A percentile compares a stretch with the other conserved stretches of the same genome.
Evolutionary conservation across 805 yeast species (phyloP).

Genomic region (Cyberlindnera maclurae): DNA sequence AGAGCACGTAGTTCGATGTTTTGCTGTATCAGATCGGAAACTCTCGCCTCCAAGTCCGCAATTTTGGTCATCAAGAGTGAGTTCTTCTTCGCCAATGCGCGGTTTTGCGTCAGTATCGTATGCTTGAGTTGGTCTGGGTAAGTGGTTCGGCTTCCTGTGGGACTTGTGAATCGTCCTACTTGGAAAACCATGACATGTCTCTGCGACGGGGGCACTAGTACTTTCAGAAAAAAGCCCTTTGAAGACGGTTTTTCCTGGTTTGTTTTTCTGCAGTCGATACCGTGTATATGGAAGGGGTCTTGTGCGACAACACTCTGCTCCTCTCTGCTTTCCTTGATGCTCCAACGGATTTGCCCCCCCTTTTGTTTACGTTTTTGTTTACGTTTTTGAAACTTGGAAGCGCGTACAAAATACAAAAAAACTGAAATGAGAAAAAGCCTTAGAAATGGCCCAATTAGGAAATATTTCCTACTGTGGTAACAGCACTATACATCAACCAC

Average conservation of each 20-base stretch:
- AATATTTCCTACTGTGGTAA: background rate
- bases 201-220: too few species aligned
- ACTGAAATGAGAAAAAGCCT: too few species aligned
- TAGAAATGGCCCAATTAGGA: conserved; percentile 2
- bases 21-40: conserved; percentile 43
- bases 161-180: conserved; percentile 15
- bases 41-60: conserved; percentile 43
- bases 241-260: too few species aligned
- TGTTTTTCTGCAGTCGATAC: too few species aligned
- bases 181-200: conserved; percentile 22
- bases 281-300: background rate
- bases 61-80: conserved; percentile 44
- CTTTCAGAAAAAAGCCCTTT: too few species aligned
- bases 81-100: conserved; percentile 52
- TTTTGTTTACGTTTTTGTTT: conserved; percentile 6
- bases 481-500: background rate
- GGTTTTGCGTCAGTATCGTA: conserved; percentile 34
- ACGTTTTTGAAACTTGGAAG: conserved; percentile 2
- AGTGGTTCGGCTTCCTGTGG: conserved; percentile 5
- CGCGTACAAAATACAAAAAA: background rate
- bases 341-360: background rate
- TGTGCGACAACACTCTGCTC: background rate
- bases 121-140: conserved; percentile 16
- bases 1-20: conserved; percentile 37
- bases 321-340: too few species aligned